Evolutionary conservation across 2,329 filamentous ascomycete genomes (phyloP), one percentile per base, ranked within the genome.

Genomic region (Zymoseptoria passerinii): DNA sequence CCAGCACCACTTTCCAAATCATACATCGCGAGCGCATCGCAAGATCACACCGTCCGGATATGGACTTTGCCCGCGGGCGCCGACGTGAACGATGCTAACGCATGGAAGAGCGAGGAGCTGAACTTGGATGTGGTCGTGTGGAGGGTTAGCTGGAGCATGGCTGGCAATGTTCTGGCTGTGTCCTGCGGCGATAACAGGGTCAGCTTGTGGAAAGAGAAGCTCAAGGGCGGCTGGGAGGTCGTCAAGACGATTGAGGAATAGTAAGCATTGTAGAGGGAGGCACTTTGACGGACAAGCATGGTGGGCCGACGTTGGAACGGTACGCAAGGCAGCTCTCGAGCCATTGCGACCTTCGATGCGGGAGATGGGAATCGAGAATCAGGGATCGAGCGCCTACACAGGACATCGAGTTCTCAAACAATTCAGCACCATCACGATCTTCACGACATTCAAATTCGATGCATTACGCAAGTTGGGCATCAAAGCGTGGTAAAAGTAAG

Each of bases 131-230:
- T 88, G 4, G 87, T 92, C 52, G 83, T 96, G 59, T 99, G 94
- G 94, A 86, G 94, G 57, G 94, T 96, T 51, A 96, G 90, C 80
- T 99, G 94, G 94, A 96, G 91, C 68, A 80, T 97, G 71, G 96
- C 90, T 74, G 94, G 94, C 55, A 99, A 99, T 73, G 92, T 97
- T 19, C 80, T 99, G 68, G 94, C 94, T 8, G 90, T 96, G 62
- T 94, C 89, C 71, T 90, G 90, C 48, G 90, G 88, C 27, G 92
- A 99, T 76, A 99, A 99, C 80, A 92, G 95, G 78, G 92, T 99
- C 57, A 95, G 88, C 56, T 76, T 99, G 74, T 99, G 92, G 92
- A 99, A 97, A 82, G 94, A 99, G 82, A 95, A 95, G 73, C 79
- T 99, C 67, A 89, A 88, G 73, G 94, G 94, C 57, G 90, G 95